A percentile compares a stretch with the other conserved stretches of the same genome.
These are phyloP conservation scores for Mucor velutinosus DNA, from an alignment of 371 early-diverging fungal genomes.

Conservation along the genomic window DNA sequence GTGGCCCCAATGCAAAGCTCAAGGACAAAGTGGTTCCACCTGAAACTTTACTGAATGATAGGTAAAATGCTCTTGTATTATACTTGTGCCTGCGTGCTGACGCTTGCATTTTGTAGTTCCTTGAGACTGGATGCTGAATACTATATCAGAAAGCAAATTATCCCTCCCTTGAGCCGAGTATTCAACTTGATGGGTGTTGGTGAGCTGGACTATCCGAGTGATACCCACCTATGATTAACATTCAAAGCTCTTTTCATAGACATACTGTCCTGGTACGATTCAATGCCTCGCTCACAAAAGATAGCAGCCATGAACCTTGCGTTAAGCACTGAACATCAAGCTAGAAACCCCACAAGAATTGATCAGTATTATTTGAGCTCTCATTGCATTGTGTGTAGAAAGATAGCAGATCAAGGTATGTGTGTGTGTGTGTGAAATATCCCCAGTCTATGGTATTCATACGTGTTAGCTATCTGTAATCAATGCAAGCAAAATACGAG, in stretches of 20 bases:
- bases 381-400: constrained; percentile 41
- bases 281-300: constrained; percentile 59
- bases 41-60: constrained; percentile 58
- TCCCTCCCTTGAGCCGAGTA: constrained; percentile 79
- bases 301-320: constrained; percentile 29
- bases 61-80: constrained; percentile 21
- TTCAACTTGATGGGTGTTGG: constrained; percentile 81
- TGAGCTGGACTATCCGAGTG: constrained; percentile 7
- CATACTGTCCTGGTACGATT: constrained; percentile 65
- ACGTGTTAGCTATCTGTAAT: constrained; percentile 26
- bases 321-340: constrained; percentile 9
- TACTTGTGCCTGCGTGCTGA: neutral
- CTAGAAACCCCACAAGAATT: constrained; percentile 20
- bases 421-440: neutral
- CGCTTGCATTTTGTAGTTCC: constrained; percentile 25
- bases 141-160: constrained; percentile 83
- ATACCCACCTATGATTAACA: neutral
- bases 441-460: too few relatives aligned
- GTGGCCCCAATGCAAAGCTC: constrained; percentile 66
- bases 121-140: constrained; percentile 75
- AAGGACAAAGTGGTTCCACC: constrained; percentile 77
- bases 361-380: constrained; percentile 49
- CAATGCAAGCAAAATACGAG: constrained; percentile 19
- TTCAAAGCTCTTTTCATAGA: constrained; percentile 25
- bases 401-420: constrained; percentile 34